phyloP scores from a whole-genome alignment of 192 early-diverging fungal genomes.

The Phycomyces blakesleeanus region DNA sequence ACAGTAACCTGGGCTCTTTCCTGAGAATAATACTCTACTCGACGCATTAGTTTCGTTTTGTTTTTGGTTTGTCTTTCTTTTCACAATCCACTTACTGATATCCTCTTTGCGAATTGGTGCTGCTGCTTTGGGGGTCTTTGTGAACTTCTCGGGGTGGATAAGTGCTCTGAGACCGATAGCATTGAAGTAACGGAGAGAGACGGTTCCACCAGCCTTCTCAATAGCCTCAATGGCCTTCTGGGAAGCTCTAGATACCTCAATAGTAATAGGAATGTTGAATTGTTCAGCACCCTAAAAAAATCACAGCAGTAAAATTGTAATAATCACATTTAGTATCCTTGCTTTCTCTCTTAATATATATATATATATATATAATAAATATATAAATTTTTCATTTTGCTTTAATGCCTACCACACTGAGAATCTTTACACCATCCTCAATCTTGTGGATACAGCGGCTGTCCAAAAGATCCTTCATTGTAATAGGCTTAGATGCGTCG shows the following conservation, averaged over 20 bases:
- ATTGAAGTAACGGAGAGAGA: conserved; percentile 83
- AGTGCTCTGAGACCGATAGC: conserved; percentile 66
- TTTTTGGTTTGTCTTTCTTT: background rate
- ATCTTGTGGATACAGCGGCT: conserved; percentile 66
- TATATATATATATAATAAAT: background rate
- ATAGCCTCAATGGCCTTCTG: conserved; percentile 74
- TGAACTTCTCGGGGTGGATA: conserved; percentile 80
- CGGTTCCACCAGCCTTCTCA: conserved; percentile 76
- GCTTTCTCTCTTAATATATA: too few species aligned
- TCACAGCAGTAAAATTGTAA: conserved; percentile 2
- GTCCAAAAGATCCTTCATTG: conserved; percentile 70
- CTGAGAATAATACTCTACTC: background rate
- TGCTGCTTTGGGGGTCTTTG: conserved; percentile 60
- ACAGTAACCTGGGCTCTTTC: background rate
- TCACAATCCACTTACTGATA: conserved; percentile 34
- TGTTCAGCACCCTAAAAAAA: conserved; percentile 73
- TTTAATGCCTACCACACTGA: conserved; percentile 51
- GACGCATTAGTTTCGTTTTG: background rate
- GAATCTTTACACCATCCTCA: conserved; percentile 83
- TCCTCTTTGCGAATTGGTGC: conserved; percentile 62
- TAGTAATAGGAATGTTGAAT: conserved; percentile 70
- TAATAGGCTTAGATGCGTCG: conserved; percentile 76
- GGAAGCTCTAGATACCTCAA: conserved; percentile 84
- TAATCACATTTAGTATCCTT: background rate
- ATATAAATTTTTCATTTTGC: background rate